These are phyloP conservation scores for Laguncularia racemosa DNA, from an alignment of 345 rosid genomes.

Conservation along the genomic window DNA sequence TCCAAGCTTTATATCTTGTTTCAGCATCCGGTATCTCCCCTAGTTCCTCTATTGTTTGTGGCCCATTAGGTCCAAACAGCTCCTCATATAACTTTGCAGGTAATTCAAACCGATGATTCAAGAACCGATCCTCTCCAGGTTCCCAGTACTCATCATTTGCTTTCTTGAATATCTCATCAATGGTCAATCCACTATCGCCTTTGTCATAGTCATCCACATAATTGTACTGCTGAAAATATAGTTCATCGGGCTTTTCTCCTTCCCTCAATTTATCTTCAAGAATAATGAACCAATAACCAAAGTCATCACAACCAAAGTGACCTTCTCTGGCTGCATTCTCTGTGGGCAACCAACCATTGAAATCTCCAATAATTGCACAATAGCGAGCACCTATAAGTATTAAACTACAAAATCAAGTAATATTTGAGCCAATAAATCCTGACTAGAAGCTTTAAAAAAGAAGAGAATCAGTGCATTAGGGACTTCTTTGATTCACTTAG, in stretches of 20 bases:
- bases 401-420: slow-evolving; percentile 8
- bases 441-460: not conserved
- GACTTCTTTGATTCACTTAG: not conserved
- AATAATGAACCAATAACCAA: slow-evolving; percentile 85
- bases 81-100: slow-evolving; percentile 92
- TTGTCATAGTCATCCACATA: slow-evolving; percentile 81
- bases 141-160: slow-evolving; percentile 97
- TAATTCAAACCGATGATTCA: slow-evolving; percentile 68
- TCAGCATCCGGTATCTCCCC: slow-evolving; percentile 72
- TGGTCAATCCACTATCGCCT: slow-evolving; percentile 74
- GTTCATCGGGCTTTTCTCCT: slow-evolving; percentile 78
- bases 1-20: slow-evolving; percentile 69
- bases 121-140: slow-evolving; percentile 84
- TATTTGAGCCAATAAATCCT: slow-evolving; percentile 1
- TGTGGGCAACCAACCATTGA: slow-evolving; percentile 89
- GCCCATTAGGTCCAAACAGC: slow-evolving; percentile 89
- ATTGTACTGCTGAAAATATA: slow-evolving; percentile 93
- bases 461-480: not conserved
- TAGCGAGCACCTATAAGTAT: slow-evolving; percentile 77
- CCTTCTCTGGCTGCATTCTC: slow-evolving; percentile 88
- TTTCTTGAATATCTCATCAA: slow-evolving; percentile 66
- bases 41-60: slow-evolving; percentile 76
- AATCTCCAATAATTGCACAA: slow-evolving; percentile 80
- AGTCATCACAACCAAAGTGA: slow-evolving; percentile 80
- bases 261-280: slow-evolving; percentile 88